These are phyloP conservation scores for Eucalyptus sp. DNA, from an alignment of 345 rosid species.

Conservation along the genomic window DNA sequence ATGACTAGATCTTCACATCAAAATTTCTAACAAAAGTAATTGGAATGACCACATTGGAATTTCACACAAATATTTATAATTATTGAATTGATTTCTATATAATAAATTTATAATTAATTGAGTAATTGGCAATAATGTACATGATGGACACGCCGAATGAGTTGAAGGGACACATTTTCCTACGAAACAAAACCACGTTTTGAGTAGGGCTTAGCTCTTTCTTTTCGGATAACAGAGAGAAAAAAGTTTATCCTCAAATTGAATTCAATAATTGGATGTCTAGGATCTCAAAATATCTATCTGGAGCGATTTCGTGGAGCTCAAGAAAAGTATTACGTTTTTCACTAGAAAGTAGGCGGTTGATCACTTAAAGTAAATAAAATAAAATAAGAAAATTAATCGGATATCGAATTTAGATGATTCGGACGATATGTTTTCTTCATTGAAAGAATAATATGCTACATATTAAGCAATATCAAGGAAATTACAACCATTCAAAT, in stretches of 20 bases:
- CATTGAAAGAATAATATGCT: not conserved
- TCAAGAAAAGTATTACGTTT: not conserved
- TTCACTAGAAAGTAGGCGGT: not conserved
- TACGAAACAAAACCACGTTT: not conserved
- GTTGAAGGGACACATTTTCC: not conserved
- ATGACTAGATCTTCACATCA: no score
- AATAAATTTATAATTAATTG: not conserved
- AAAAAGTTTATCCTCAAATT: not conserved
- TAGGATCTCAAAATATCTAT: not conserved
- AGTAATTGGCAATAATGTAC: not conserved
- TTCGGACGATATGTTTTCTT: not conserved
- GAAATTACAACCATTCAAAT: not conserved
- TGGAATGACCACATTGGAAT: not conserved
- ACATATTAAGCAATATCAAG: not conserved
- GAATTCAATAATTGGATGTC: not conserved
- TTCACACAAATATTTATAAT: accelerated
- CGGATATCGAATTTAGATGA: accelerated
- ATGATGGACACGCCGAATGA: not conserved
- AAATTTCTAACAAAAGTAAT: no score
- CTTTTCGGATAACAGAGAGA: not conserved
- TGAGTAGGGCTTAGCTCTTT: not conserved
- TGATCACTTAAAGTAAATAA: not conserved
- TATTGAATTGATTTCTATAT: no score
- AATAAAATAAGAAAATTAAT: not conserved
- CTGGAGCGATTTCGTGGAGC: not conserved